Evolutionary conservation across 1,139 yeast species (phyloP), one percentile per base, ranked within the genome.

Genomic region (Suhomyces wounanorum): DNA sequence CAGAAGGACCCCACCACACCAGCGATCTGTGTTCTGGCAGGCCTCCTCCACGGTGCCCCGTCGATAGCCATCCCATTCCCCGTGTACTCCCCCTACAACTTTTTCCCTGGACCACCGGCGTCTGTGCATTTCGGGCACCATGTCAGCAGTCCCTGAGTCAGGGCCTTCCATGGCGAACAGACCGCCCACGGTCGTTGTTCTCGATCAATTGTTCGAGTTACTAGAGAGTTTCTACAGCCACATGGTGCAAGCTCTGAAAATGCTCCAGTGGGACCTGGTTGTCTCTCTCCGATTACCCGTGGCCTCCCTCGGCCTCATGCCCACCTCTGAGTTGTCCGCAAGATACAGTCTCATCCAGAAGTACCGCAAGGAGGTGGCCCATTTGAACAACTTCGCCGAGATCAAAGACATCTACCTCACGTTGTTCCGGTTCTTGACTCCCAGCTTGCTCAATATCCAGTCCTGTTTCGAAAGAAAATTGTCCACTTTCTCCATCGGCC

Each of bases 221-320:
- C 52, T 52, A 33, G 54, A 54, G 35, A 39, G 43, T 16, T 45
- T 55, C 21, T 55, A 54, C 40, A 44, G 48, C 37, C 53, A 55
- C 38, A 47, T 54, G 42, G 50, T 52, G 10, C 47, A 44, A 18
- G 47, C 52, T 13, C 51, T 54, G 44, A 48, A 42, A 21, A 48
- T 50, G 18, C 47, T 56, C 21, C 41, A 40, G 17, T 35, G 49
- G 16, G 50, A 49, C 9, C 48, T 52, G 26, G 48, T 55, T 5
- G 26, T 44, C 6, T n/a, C 46, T 30, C 42, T 55, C 33, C 23
- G 42, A 21, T 40, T 46, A 11, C 47, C 50, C 25, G 37, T 55
- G 43, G 31, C 18, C 38, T 16, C 26, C 36, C 33, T 48, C 16
- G 35, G 31, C 7, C 38, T 49, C 18, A 53, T 51, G 16, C 50